These are phyloP conservation scores for Nannochloris sp. DNA, from an alignment of 139 green algal species.

Conservation along the genomic window DNA sequence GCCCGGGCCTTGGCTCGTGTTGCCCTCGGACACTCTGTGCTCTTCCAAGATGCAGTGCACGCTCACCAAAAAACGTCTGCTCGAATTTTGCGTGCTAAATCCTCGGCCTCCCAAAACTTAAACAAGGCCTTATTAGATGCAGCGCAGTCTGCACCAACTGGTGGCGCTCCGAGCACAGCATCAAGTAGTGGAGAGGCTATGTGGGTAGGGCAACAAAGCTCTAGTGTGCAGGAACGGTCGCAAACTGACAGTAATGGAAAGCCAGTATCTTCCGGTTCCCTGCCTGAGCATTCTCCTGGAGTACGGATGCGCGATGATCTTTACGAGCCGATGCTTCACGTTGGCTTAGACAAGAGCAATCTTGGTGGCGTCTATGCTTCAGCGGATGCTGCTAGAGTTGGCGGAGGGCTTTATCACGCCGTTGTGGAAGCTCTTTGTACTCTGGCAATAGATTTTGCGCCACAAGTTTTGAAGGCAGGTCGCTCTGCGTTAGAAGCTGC, in stretches of 20 bases:
- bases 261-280: not conserved
- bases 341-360: constrained; percentile 14
- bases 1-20: constrained; percentile 64
- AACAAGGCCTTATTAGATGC: no score
- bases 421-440: constrained; percentile 58
- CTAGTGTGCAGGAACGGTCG: no score
- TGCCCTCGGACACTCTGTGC: constrained; percentile 40
- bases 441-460: constrained; percentile 60
- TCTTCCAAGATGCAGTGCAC: constrained; percentile 43
- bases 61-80: constrained; percentile 24
- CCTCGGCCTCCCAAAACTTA: not conserved
- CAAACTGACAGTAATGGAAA: no score
- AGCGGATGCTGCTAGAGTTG: constrained; percentile 33
- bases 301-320: constrained; percentile 11
- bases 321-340: constrained; percentile 23
- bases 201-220: not conserved
- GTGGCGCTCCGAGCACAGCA: not conserved
- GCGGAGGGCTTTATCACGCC: constrained; percentile 25
- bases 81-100: constrained; percentile 8
- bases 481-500: constrained; percentile 45
- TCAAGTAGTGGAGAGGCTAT: not conserved
- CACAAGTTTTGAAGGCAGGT: constrained; percentile 47
- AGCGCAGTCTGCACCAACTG: not conserved
- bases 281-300: not conserved
- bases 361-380: constrained; percentile 31